A percentile compares a stretch with the other conserved stretches of the same genome.
These are phyloP conservation scores for Kodamaea fukazawae DNA, from an alignment of 805 yeast genomes.

Conservation along the genomic window DNA sequence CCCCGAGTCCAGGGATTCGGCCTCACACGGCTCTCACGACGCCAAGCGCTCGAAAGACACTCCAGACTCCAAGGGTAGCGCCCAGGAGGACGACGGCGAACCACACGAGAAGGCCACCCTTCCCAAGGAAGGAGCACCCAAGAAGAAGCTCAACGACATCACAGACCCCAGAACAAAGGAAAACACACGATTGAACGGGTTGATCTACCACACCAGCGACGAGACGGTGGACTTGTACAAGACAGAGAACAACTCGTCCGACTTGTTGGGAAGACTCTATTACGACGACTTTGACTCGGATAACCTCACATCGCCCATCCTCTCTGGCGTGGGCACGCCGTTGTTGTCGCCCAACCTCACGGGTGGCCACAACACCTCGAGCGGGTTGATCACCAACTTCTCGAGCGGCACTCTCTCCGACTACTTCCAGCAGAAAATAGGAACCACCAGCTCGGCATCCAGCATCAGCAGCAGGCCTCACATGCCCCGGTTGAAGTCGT, in stretches of 20 bases:
- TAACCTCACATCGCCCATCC: constrained; percentile 15
- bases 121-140: constrained; percentile 8
- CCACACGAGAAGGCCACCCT: constrained; percentile 4
- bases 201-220: constrained; percentile 36
- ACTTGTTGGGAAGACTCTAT: constrained; percentile 40
- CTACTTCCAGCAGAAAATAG: constrained; percentile 11
- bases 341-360: constrained; percentile 16
- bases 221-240: constrained; percentile 39
- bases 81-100: constrained; percentile 4
- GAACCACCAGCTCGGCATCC: constrained; percentile 9
- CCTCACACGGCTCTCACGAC: no score
- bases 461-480: constrained; percentile 11
- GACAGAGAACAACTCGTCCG: constrained; percentile 37
- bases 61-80: not conserved
- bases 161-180: constrained; percentile 24
- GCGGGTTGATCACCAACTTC: not conserved
- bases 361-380: constrained; percentile 2
- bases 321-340: constrained; percentile 17
- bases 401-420: constrained; percentile 9
- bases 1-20: no score
- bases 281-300: constrained; percentile 44
- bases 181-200: constrained; percentile 39
- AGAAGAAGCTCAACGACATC: constrained; percentile 1
- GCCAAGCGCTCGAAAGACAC: not conserved
- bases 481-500: constrained; percentile 15